phyloP scores from a whole-genome alignment of 805 yeast genomes.

The Hanseniaspora nectarophila region DNA sequence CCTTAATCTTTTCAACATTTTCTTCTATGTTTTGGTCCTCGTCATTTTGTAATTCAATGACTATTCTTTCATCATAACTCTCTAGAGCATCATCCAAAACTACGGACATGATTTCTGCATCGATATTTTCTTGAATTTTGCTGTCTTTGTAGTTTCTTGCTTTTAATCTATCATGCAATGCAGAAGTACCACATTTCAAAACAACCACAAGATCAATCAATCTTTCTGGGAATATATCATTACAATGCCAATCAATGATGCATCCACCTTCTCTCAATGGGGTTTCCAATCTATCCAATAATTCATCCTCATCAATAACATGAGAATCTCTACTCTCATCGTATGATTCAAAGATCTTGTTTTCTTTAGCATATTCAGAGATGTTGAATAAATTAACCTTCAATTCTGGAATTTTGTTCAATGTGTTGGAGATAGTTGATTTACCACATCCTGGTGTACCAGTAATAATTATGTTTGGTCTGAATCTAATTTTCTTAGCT shows the following conservation, averaged over 20 bases:
- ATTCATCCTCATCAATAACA: conserved; percentile 84
- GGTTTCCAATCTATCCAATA: conserved; percentile 70
- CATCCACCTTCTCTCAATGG: conserved; percentile 73
- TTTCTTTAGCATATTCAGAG: conserved; percentile 69
- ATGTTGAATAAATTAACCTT: conserved; percentile 45
- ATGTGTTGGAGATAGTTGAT: conserved; percentile 26
- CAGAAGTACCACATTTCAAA: conserved; percentile 60
- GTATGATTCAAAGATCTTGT: conserved; percentile 67
- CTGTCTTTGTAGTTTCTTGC: conserved; percentile 67
- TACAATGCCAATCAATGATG: conserved; percentile 95
- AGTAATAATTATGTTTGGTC: conserved; percentile 73
- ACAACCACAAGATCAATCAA: conserved; percentile 88
- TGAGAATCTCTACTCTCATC: conserved; percentile 77
- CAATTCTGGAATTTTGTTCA: conserved; percentile 51
- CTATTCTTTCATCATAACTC: conserved; percentile 64
- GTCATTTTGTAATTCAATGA: conserved; percentile 68
- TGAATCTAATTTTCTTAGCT: conserved; percentile 18
- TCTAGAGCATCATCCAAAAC: conserved; percentile 78
- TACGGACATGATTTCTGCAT: conserved; percentile 94
- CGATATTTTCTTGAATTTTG: conserved; percentile 82
- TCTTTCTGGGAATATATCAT: conserved; percentile 88
- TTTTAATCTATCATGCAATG: conserved; percentile 61
- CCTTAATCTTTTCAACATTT: conserved; percentile 63
- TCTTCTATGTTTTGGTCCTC: conserved; percentile 62
- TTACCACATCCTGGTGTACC: conserved; percentile 71